Conservation (phyloP, 192 early-diverging fungal genomes). For the Umbelopsis isabellina region DNA sequence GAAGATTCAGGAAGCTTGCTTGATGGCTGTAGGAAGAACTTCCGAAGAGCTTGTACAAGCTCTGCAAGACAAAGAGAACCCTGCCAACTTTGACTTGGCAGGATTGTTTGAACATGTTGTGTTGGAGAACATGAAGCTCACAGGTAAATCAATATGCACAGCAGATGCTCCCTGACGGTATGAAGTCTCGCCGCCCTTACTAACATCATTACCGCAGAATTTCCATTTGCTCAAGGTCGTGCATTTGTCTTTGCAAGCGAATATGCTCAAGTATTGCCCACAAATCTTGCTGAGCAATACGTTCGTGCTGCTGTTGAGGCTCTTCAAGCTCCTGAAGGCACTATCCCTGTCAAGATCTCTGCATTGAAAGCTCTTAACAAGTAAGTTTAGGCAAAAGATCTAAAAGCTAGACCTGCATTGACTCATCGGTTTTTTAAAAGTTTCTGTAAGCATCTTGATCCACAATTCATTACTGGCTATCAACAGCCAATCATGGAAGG, state of each 20-base stretch:
- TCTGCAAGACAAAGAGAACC: conserved; percentile 46
- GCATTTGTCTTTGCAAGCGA: conserved; percentile 86
- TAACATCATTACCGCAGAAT: conserved; percentile 39
- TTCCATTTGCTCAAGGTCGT: conserved; percentile 88
- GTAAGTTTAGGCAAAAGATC: conserved; percentile 37
- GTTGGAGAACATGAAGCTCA: conserved; percentile 64
- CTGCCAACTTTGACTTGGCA: conserved; percentile 67
- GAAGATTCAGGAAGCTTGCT: conserved; percentile 84
- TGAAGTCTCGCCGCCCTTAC: not conserved
- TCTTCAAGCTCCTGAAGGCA: conserved; percentile 50
- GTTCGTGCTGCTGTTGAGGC: conserved; percentile 78
- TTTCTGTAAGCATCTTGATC: conserved; percentile 56
- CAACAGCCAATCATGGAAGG: conserved; percentile 65
- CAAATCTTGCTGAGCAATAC: conserved; percentile 69
- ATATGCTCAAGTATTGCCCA: conserved; percentile 74
- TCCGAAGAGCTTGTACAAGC: conserved; percentile 61
- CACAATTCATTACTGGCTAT: conserved; percentile 55
- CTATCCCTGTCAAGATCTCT: conserved; percentile 69
- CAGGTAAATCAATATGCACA: conserved; percentile 40
- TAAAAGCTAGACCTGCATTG: not conserved
- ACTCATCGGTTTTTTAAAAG: conserved; percentile 12
- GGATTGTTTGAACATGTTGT: conserved; percentile 85
- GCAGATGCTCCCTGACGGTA: not conserved
- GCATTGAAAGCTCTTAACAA: conserved; percentile 70
- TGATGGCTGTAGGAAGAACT: conserved; percentile 75